Conservation (phyloP, 345 rosid species). For the Rhodamnia argentea region DNA sequence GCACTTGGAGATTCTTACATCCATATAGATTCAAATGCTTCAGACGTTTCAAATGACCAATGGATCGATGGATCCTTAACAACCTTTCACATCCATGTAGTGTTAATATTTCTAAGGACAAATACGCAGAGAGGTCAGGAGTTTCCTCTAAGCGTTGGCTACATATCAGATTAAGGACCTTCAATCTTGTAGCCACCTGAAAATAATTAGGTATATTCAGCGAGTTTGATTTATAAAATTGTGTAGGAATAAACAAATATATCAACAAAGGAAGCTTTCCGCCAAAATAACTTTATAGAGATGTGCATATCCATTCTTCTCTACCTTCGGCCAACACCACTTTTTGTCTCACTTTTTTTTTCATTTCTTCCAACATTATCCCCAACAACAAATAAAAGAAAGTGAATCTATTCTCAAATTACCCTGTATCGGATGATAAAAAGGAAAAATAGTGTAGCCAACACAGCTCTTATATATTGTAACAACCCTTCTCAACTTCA, state of each 20-base stretch:
- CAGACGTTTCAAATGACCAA: neutral
- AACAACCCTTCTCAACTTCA: neutral
- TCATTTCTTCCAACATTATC: neutral
- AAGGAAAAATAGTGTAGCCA: accelerated
- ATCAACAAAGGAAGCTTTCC: neutral
- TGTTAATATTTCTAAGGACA: neutral
- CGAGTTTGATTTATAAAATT: neutral
- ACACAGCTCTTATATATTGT: too few species aligned
- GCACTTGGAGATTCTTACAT: neutral
- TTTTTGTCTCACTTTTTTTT: neutral
- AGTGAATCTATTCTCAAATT: too few species aligned
- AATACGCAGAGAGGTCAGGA: neutral
- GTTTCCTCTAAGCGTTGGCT: accelerated
- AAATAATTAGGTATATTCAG: neutral
- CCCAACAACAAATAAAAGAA: neutral
- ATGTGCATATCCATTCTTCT: neutral
- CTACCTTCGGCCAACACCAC: neutral
- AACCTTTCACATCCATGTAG: accelerated
- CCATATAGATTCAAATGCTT: neutral
- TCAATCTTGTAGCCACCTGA: neutral
- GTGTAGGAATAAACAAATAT: neutral
- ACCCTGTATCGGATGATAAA: neutral
- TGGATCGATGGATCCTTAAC: neutral
- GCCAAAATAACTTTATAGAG: neutral
- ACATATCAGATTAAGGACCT: accelerated